Evolutionary conservation across 2,329 filamentous ascomycete species (phyloP), one percentile per base, ranked within the genome.

Genomic region (Colletotrichum trifolii): DNA sequence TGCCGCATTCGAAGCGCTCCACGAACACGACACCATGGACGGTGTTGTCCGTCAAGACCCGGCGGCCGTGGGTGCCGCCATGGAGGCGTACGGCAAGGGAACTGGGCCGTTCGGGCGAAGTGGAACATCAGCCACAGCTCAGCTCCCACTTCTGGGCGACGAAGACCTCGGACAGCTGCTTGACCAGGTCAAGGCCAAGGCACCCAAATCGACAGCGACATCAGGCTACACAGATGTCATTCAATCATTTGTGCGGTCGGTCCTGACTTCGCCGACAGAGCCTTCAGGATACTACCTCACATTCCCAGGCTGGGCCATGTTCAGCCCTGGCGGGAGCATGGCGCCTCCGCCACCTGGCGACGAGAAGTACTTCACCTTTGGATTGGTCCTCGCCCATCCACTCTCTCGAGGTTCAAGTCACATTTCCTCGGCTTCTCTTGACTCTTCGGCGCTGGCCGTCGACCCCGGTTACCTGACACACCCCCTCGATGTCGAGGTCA

Each of bases 361-460:
- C 9, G 59, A 66, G 33, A 70, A 88, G 69, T 87, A 85, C 71
- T 79, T 87, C 54, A 84, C 85, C 12, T 78, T 85, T 64, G 84
- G 84, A 67, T 80, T 83, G 0, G 86, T 87, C 67, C 84, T 88
- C 35, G 85, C 86, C 54, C 89, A 90, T 58, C 88, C 89, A 0
- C 83, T 87, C 68, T 87, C 85, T 2, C 81, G 87, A 0, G 88
- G 88, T 7, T 79, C 80, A 40, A 83, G 87, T 63, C 89, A 90
- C 75, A 86, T 90, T 67, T 76, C 76, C 10, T 79, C 78, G 4
- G 58, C 78, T 1, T 78, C 82, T 48, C 46, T 65, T 35, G 58
- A 65, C 12, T 56, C 62, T 15, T 33, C 47, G 12, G 66, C 63
- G 9, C 73, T 81, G 4, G 71, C 73, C 11, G 78, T 81, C 11